Conservation (phyloP, 2,329 filamentous ascomycete species). For the Epichloe sp. region DNA sequence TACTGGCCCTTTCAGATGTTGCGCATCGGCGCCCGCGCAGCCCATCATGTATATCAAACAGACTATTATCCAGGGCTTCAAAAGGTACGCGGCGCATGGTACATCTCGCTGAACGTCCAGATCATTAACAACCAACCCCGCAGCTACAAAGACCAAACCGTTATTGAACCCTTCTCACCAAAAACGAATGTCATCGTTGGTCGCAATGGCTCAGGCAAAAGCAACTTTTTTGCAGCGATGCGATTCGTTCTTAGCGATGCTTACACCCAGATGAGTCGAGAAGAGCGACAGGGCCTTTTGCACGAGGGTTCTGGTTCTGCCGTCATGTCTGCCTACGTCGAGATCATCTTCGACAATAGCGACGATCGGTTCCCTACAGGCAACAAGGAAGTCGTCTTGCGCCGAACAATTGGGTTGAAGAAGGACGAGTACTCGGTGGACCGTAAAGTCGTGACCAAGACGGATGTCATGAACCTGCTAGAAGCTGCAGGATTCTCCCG, state of each 20-base stretch:
- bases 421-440: conserved; percentile 98
- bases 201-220: conserved; percentile 98
- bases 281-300: conserved; percentile 90
- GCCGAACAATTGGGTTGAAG: conserved; percentile 90
- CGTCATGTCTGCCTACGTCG: conserved; percentile 98
- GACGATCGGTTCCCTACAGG: conserved; percentile 92
- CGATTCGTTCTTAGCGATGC: conserved; percentile 97
- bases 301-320: conserved; percentile 96
- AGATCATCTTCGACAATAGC: conserved; percentile 96
- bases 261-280: conserved; percentile 88
- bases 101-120: not conserved
- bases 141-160: conserved; percentile 98
- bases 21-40: conserved; percentile 25
- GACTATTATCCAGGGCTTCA: conserved; percentile 99
- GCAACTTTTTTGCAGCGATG: conserved; percentile 98
- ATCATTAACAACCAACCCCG: conserved; percentile 11
- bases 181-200: conserved; percentile 98
- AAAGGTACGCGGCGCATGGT: conserved; percentile 55
- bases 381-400: conserved; percentile 78
- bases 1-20: conserved; percentile 17
- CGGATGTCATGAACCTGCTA: conserved; percentile 86
- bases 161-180: conserved; percentile 95
- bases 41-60: conserved; percentile 93
- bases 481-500: conserved; percentile 94
- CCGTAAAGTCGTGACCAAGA: conserved; percentile 88